These are phyloP conservation scores for Martensiomyces pterosporus DNA, from an alignment of 192 early-diverging fungal species.

Conservation along the genomic window DNA sequence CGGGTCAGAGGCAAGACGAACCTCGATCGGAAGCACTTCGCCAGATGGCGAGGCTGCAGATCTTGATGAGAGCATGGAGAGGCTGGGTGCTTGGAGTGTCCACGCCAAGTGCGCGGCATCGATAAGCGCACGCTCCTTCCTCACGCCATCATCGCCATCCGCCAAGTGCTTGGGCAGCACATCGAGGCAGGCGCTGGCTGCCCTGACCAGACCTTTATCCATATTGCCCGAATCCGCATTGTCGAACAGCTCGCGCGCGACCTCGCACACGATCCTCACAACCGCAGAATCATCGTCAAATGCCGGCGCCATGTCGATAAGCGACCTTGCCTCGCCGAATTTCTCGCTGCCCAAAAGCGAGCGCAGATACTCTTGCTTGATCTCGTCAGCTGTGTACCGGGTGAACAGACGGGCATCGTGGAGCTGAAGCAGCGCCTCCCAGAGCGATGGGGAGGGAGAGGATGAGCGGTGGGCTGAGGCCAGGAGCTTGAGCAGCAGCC, in stretches of 20 bases:
- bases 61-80: conserved; percentile 1
- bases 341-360: conserved; percentile 10
- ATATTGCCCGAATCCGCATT: conserved; percentile 27
- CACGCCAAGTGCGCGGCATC: conserved; percentile 20
- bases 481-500: conserved; percentile 11
- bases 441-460: conserved; percentile 1
- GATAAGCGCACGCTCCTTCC: conserved; percentile 21
- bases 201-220: conserved; percentile 12
- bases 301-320: conserved; percentile 9
- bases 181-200: conserved; percentile 23
- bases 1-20: conserved; percentile 19
- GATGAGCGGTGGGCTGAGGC: conserved; percentile 1
- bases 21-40: conserved; percentile 27
- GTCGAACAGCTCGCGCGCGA: conserved; percentile 37
- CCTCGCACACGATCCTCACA: conserved; percentile 25
- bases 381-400: conserved; percentile 5
- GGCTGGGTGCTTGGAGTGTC: conserved; percentile 5
- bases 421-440: conserved; percentile 1
- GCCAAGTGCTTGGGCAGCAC: not conserved
- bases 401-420: conserved; percentile 5
- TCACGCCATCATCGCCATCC: conserved; percentile 8
- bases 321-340: conserved; percentile 17
- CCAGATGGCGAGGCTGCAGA: not conserved
- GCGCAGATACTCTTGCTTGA: conserved; percentile 19
- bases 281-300: conserved; percentile 1